Evolutionary conservation across 164 flowering plant genomes (phyloP), one percentile per base, ranked within the genome.

Genomic region (Vitis amurensis): DNA sequence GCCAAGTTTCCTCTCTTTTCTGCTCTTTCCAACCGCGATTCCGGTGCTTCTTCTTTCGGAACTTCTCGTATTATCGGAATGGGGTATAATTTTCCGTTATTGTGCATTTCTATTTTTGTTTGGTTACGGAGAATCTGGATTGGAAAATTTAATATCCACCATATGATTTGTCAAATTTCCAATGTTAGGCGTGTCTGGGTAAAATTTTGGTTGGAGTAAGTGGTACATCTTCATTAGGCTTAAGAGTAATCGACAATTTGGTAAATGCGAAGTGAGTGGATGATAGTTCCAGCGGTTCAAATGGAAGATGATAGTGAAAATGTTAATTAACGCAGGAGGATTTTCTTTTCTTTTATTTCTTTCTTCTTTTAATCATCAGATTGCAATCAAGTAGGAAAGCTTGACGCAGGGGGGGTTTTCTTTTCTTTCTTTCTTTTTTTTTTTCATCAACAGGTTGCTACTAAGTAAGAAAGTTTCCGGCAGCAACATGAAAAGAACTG

Each of bases 371-470:
- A 23, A 23, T 23, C 27, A 6, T 29, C 78, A 85, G 86, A 67
- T 74, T 70, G 79, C 78, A 61, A 71, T 68, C 77, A 19, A 78
- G 81, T 64, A 83, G 71, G 44, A 71, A 47, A 60, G 65, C 52
- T 11, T 63, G 65, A 19, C 19, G 63, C 13, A n/a, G 76, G 52
- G 17, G 66, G 4, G 64, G 10, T 58, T 8, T 58, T 58, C 61
- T 59, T 59, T 6, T 6, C 6, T 37, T 37, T 37, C 44, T 37
- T 37, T 37, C 4, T 37, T 37, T 37, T 37, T 19, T 17, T 19
- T 37, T 37, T 37, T 37, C 4, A 37, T 37, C 44, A 37, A 37
- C 44, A 37, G 44, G 44, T 37, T 37, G 44, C 44, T 3, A 37
- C 7, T 6, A 37, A 37, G 44, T 37, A 37, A 37, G 44, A 37